Evolutionary conservation across 1,139 yeast species (phyloP), one percentile per base, ranked within the genome.

Genomic region (Suhomyces chickasaworum): DNA sequence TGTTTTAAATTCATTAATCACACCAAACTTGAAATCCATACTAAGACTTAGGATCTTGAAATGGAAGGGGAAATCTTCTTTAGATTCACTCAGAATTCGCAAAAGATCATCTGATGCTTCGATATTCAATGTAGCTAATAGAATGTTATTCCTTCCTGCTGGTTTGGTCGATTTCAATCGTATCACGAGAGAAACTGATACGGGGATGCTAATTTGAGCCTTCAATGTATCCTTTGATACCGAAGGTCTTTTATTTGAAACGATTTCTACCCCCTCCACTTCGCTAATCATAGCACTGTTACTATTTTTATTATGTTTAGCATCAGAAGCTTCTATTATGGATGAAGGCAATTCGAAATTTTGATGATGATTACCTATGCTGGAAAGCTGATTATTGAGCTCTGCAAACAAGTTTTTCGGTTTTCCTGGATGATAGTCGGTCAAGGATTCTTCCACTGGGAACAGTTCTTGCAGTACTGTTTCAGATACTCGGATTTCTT

Each of bases 111-210:
- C 80, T 0, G 86, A 75, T 0, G 80, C 68, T 47, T 80, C 83
- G 18, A 85, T 64, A 46, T 79, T 85, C 41, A 86, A 64, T 0
- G 84, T 78, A 1, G 84, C 77, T 16, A 83, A 62, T 3, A 83
- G 58, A 18, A 75, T 63, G 47, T 77, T 76, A 51, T 77, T 74
- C 43, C 81, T 71, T 5, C 84, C 83, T 1, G 80, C 82, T 1
- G 87, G 73, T 61, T 78, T 75, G 23, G 82, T 71, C 45, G 84
- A 77, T 53, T 83, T 75, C 35, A 86, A 66, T 49, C 81, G 71
- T 53, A 86, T 73, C 35, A 81, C 80, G 41, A 80, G 64, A 0
- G 81, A 71, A 1, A 83, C 76, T 21, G 71, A 68, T 1, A 80
- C 77, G 1, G 80, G 75, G 4, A 79, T 48, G 4, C 52, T 49